A percentile compares a stretch with the other conserved stretches of the same genome.
These are phyloP conservation scores for Rehmannia glutinosa DNA, from an alignment of 257 asterid genomes.

Conservation along the genomic window DNA sequence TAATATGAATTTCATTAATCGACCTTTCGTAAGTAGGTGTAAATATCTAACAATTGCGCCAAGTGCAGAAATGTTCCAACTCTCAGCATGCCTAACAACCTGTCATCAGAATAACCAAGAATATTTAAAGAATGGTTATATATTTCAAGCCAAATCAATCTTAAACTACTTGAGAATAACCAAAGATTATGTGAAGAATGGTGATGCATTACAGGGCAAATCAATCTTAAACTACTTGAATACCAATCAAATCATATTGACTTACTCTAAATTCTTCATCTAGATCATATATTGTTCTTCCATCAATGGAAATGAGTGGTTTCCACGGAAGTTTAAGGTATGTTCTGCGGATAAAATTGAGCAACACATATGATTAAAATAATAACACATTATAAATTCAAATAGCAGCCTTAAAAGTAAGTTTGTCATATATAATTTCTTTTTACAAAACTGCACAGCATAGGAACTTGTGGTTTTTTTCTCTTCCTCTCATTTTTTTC, in stretches of 20 bases:
- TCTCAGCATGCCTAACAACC: conserved; percentile 74
- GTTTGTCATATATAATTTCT: neutral
- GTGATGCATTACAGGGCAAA: too few species aligned
- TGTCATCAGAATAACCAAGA: conserved; percentile 19
- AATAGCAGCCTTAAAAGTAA: neutral
- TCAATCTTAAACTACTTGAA: neutral
- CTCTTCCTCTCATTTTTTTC: too few species aligned
- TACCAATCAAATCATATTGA: neutral
- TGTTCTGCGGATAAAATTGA: conserved; percentile 44
- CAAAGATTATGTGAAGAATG: too few species aligned
- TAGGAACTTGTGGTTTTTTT: too few species aligned
- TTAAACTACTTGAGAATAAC: neutral
- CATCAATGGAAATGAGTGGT: conserved; percentile 65
- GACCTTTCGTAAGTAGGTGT: conserved; percentile 48
- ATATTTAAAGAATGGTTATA: neutral
- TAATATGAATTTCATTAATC: conserved; percentile 17
- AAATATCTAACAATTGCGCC: conserved; percentile 70
- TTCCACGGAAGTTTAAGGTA: conserved; percentile 79
- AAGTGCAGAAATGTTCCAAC: conserved; percentile 70
- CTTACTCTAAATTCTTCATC: conserved; percentile 51
- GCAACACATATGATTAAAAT: neutral
- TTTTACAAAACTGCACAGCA: neutral
- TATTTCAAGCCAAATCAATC: neutral
- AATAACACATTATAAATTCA: neutral
- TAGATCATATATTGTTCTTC: conserved; percentile 56